Percentiles rank a stretch among this genome's conserved stretches.
These are phyloP conservation scores for Fistulina hepatica DNA, from an alignment of 1,284 basidiomycete species.

Conservation along the genomic window DNA sequence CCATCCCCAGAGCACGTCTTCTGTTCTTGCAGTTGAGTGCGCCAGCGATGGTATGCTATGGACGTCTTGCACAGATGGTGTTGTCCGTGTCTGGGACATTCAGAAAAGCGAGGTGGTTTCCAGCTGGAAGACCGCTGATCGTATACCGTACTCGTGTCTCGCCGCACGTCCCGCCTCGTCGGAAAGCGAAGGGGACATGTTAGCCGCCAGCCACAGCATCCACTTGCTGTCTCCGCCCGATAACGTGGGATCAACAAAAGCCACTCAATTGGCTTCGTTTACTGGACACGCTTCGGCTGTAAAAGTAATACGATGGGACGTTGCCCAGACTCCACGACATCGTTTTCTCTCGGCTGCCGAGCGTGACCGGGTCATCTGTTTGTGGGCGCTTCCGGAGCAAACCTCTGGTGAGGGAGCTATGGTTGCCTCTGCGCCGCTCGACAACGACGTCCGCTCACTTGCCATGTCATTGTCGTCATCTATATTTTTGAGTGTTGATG, in stretches of 20 bases:
- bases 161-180: constrained; percentile 29
- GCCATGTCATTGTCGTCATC: constrained; percentile 33
- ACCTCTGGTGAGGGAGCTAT: constrained; percentile 40
- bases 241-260: constrained; percentile 28
- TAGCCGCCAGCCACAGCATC: constrained; percentile 52
- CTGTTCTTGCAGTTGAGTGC: constrained; percentile 37
- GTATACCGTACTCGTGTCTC: constrained; percentile 45
- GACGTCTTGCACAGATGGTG: constrained; percentile 48
- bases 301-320: constrained; percentile 40
- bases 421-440: constrained; percentile 52
- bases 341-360: constrained; percentile 65
- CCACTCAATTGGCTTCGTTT: constrained; percentile 38
- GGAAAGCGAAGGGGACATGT: constrained; percentile 31
- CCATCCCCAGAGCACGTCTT: constrained; percentile 39
- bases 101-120: constrained; percentile 36
- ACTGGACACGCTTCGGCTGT: constrained; percentile 60
- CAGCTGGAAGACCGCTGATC: constrained; percentile 43
- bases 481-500: constrained; percentile 51
- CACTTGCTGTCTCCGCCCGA: constrained; percentile 35
- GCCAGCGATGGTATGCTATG: constrained; percentile 28
- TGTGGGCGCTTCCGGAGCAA: constrained; percentile 43
- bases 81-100: constrained; percentile 47
- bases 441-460: constrained; percentile 50
- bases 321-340: constrained; percentile 26
- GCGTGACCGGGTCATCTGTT: constrained; percentile 61